phyloP scores from a whole-genome alignment of 2,329 filamentous ascomycete genomes.

The Aspergillus sojae region DNA sequence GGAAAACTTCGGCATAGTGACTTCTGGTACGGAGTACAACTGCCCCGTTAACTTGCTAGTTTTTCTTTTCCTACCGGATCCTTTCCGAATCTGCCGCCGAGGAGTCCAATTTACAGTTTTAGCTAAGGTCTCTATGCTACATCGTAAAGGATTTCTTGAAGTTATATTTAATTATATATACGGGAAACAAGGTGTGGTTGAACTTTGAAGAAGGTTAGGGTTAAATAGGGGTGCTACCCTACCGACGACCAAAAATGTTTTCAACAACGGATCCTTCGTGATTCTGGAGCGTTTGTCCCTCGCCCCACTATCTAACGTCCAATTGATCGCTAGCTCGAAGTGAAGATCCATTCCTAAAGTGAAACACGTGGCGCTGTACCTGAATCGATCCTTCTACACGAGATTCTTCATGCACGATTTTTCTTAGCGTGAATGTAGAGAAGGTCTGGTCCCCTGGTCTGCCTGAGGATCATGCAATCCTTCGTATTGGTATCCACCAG shows the following conservation, averaged over 20 bases:
- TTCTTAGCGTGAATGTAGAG: background rate
- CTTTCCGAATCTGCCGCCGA: background rate
- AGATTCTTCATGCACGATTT: background rate
- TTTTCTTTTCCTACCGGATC: background rate
- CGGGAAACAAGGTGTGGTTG: too few species aligned
- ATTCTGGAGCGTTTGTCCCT: too few species aligned
- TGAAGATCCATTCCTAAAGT: background rate
- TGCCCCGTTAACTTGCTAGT: background rate
- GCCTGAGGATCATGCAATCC: constrained; percentile 1
- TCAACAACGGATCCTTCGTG: background rate
- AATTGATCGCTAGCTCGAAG: background rate
- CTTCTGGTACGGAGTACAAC: background rate
- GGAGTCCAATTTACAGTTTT: background rate
- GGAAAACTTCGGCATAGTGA: background rate
- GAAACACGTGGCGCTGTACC: background rate
- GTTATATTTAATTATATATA: too few species aligned
- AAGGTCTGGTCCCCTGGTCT: background rate
- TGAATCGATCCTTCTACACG: constrained; percentile 6
- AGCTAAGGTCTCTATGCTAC: too few species aligned
- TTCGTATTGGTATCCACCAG: background rate
- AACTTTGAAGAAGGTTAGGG: background rate
- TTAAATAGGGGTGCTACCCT: background rate
- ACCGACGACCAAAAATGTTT: background rate
- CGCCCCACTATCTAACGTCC: background rate
- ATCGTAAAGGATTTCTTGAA: too few species aligned